Base-by-base conservation (phyloP, 2,329 filamentous ascomycete genomes). In the Exophiala bonariae region DNA sequence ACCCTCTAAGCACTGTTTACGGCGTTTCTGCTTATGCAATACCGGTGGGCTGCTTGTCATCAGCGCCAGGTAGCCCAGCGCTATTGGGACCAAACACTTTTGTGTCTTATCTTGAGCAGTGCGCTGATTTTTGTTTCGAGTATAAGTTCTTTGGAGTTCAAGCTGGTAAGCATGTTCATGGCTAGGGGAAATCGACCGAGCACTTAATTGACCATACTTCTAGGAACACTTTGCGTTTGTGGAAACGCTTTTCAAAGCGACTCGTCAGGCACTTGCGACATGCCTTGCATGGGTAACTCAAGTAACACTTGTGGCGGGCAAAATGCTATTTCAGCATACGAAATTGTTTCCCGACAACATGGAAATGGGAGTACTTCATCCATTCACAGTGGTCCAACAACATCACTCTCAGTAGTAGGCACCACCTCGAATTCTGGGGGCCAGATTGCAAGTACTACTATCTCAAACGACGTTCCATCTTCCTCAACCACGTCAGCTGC, bases 111-210 rank as follows among this genome's bases (percentile, higher is more conserved):
- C 17, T 41, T 9, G 22, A 26, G 10, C 38, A 41, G 18, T 41
- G 38, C 20, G 38, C 38, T 14, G 38, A 43, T 28, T 43, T 11
- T 19, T 35, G 31, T 28, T 31, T 16, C 6, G 28, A 36, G 28
- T 43, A 10, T 20, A 35, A 34, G 4, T 37, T 19, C 18, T 36
- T 45, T 34, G 42, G 42, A 4, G 20, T 28, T 5, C 8, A 37
- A 11, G 10, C 32, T 11, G 22, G 42, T 45, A 39, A 38, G 42
- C 16, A 26, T 26, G 23, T 6, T 11, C 23, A 6, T 26, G n/a
- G n/a, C n/a, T n/a, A n/a, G n/a, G n/a, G n/a, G n/a, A n/a, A n/a
- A n/a, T n/a, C n/a, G n/a, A n/a, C n/a, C n/a, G n/a, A n/a, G n/a
- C n/a, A 6, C 23, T 26, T 26, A 11, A 6, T 26, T 11, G 6